phyloP scores from a whole-genome alignment of 83 land plant genomes.

The Diphasiastrum complanatum region DNA sequence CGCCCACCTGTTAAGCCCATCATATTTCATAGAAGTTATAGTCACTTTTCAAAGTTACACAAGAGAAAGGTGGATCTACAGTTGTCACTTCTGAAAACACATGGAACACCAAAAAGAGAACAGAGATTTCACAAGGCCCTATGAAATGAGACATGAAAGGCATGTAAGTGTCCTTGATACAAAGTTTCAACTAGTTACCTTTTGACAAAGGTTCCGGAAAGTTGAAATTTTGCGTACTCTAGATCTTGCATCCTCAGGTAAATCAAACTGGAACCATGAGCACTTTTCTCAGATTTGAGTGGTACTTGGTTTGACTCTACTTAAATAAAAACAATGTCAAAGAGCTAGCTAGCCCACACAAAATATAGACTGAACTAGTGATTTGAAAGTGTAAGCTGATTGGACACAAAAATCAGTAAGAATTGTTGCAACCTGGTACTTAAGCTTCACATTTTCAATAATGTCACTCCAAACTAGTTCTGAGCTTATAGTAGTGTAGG shows the following conservation, averaged over 20 bases:
- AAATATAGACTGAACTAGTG: not conserved
- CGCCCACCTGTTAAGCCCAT: slow-evolving; percentile 62
- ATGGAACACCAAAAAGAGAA: too few relatives aligned
- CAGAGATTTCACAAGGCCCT: too few relatives aligned
- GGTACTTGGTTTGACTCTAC: not conserved
- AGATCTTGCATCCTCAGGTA: slow-evolving; percentile 63
- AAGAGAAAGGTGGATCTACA: too few relatives aligned
- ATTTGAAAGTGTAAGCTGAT: not conserved
- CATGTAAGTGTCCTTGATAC: not conserved
- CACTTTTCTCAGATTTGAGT: too few relatives aligned
- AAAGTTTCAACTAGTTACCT: slow-evolving; percentile 38
- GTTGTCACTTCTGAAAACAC: too few relatives aligned
- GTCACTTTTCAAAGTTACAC: too few relatives aligned
- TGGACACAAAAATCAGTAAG: not conserved
- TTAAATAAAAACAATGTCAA: not conserved
- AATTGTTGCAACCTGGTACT: slow-evolving; percentile 62
- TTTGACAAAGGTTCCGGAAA: slow-evolving; percentile 80
- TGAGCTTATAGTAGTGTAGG: slow-evolving; percentile 57
- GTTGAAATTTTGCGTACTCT: slow-evolving; percentile 64
- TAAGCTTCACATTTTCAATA: slow-evolving; percentile 66
- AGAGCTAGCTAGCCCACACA: not conserved
- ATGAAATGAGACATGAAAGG: too few relatives aligned
- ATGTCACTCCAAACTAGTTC: slow-evolving; percentile 72
- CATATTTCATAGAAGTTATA: too few relatives aligned
- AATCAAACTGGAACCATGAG: slow-evolving; percentile 86